Evolutionary conservation across 345 rosid species (phyloP).

Genomic region (Linum trigynum): DNA sequence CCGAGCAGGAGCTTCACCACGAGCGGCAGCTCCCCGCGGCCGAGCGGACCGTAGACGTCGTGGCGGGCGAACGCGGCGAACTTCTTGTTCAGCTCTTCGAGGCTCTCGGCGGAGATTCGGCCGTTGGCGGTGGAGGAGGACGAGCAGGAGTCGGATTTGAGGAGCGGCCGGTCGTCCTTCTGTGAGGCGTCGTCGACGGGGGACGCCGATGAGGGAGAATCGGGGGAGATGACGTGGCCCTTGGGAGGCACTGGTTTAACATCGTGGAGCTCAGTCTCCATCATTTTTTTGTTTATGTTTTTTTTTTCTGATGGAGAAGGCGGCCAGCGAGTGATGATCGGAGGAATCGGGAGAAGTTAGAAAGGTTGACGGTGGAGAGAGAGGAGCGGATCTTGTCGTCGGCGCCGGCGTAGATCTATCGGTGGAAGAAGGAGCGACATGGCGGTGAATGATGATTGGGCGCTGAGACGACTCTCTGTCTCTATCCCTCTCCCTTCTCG

Average conservation of each 20-base stretch:
- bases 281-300: neutral
- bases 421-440: neutral
- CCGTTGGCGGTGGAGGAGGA: conserved; percentile 1
- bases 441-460: neutral
- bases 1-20: conserved; percentile 52
- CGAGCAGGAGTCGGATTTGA: conserved; percentile 36
- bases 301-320: conserved; percentile 6
- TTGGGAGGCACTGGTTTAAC: conserved; percentile 31
- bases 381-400: neutral
- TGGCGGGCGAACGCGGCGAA: conserved; percentile 76
- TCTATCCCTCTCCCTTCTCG: no score
- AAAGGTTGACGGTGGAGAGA: neutral
- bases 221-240: conserved; percentile 3
- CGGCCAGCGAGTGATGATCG: neutral
- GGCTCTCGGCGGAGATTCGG: conserved; percentile 27
- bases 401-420: neutral
- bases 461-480: neutral
- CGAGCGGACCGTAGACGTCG: conserved; percentile 84
- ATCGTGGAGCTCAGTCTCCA: conserved; percentile 65
- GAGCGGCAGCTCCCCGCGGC: conserved; percentile 65
- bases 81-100: conserved; percentile 75
- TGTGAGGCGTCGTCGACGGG: conserved; percentile 23
- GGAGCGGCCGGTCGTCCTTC: conserved; percentile 75
- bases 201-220: neutral
- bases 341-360: neutral